Evolutionary conservation across 176 grass and related monocot genomes (phyloP).

Genomic region (Luzula sylvatica): DNA sequence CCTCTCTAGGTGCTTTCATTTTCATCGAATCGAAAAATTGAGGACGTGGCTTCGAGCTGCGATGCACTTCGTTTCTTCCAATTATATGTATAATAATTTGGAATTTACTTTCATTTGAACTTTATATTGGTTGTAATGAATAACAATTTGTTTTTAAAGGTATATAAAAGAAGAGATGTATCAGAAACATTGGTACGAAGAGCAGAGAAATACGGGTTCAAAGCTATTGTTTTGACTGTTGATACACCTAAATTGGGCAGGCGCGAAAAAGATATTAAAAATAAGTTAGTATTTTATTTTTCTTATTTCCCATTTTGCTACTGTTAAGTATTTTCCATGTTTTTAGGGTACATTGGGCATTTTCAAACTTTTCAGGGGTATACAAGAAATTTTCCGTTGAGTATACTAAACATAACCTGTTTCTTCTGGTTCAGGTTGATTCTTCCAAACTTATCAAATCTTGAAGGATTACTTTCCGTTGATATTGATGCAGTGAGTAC

Average conservation of each 20-base stretch:
- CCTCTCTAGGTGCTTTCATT: slow-evolving; percentile 62
- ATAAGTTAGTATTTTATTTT: slow-evolving; percentile 39
- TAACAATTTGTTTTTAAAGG: slow-evolving; percentile 23
- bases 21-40: slow-evolving; percentile 48
- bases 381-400: not conserved
- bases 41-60: slow-evolving; percentile 75
- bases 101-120: not conserved
- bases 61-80: slow-evolving; percentile 73
- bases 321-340: not conserved
- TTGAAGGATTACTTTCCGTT: slow-evolving; percentile 49
- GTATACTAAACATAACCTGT: not conserved
- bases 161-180: slow-evolving; percentile 67
- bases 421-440: slow-evolving; percentile 35
- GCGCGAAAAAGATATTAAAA: slow-evolving; percentile 73
- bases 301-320: not conserved
- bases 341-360: slow-evolving; percentile 8
- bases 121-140: not conserved
- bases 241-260: slow-evolving; percentile 69
- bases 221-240: slow-evolving; percentile 80
- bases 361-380: not conserved
- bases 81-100: slow-evolving; percentile 56
- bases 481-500: slow-evolving; percentile 39
- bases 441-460: slow-evolving; percentile 22
- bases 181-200: slow-evolving; percentile 43
- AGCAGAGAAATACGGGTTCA: slow-evolving; percentile 67